phyloP scores from a whole-genome alignment of 371 early-diverging fungal genomes.

The Dinochytrium kinnereticum region DNA sequence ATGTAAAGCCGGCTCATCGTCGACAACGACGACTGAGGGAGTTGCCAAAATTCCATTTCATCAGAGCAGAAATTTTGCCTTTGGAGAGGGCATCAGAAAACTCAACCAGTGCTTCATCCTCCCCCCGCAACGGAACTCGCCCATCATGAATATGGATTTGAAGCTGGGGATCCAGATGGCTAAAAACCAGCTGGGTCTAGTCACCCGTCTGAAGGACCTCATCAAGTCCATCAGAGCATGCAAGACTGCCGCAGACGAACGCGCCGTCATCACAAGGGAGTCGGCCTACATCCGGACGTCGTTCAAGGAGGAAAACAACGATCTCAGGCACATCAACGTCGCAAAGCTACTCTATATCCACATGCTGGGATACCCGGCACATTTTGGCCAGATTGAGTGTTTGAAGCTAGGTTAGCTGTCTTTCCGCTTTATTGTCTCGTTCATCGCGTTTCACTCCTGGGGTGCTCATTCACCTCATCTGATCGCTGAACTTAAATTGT shows the following conservation, averaged over 20 bases:
- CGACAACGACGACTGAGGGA: too few species aligned
- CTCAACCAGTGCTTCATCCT: background rate
- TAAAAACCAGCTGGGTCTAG: constrained; percentile 21
- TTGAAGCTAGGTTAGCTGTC: constrained; percentile 75
- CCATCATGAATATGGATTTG: constrained; percentile 17
- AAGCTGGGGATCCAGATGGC: constrained; percentile 18
- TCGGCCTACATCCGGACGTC: constrained; percentile 94
- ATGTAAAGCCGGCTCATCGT: too few species aligned
- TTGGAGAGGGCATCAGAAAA: background rate
- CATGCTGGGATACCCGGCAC: constrained; percentile 97
- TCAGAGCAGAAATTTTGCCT: too few species aligned
- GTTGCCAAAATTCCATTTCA: too few species aligned
- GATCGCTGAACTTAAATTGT: too few species aligned
- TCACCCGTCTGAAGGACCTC: constrained; percentile 74
- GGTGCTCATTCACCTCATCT: too few species aligned
- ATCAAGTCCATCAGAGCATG: constrained; percentile 95
- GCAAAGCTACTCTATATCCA: constrained; percentile 96
- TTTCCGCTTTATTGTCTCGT: background rate
- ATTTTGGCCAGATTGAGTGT: constrained; percentile 98
- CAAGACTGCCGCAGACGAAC: constrained; percentile 98
- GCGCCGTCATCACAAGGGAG: constrained; percentile 95
- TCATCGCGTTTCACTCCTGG: too few species aligned
- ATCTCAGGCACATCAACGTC: constrained; percentile 86
- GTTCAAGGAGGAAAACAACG: constrained; percentile 88
- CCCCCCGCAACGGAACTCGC: background rate